Base-by-base conservation (phyloP, 495 filamentous ascomycete species). In the Podospora australis region DNA sequence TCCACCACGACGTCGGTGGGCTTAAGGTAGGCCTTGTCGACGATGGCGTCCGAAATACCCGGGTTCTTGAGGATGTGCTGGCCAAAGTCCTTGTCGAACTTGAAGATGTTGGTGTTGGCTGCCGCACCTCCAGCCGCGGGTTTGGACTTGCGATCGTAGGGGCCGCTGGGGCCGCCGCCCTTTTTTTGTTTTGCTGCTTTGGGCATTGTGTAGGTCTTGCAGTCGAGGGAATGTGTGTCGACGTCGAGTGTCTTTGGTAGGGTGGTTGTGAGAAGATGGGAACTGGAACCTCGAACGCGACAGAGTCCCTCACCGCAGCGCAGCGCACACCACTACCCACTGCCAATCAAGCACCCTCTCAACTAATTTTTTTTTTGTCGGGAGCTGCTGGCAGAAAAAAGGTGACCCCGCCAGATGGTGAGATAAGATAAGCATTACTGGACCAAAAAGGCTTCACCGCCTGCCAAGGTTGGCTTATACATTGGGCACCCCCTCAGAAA, bases 21-120 rank as follows among this genome's bases (percentile, higher is more conserved):
- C 58, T 95, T 95, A 14, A 97, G 78, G 47, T 80, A 78, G 21
- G 91, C 88, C 69, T 97, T 97, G 42, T 86, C 77, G 23, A 77
- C 74, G 39, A 95, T 96, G 20, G 84, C 84, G 63, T 90, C 81
- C 14, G 89, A 87, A 48, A 97, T 87, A 49, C 88, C 89, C 14
- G 90, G 90, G 68, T 97, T 96, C 70, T 95, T 95, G 57, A 97
- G 76, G 46, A 97, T 88, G 67, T 97, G 91, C 70, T 97, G 91
- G 52, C 91, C 70, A 40, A 63, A 66, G 49, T 72, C 69, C 50
- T 70, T 71, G 63, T 71, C 72, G 63, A 78, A 78, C 54, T 78
- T 77, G 77, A 96, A 96, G 67, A 95, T 85, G 58, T 86, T 88
- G 69, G 92, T 85, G 51, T 77, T 80, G 29, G 74, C 67, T n/a